Base-by-base conservation (phyloP, 345 rosid genomes). In the Brassica rapa region DNA sequence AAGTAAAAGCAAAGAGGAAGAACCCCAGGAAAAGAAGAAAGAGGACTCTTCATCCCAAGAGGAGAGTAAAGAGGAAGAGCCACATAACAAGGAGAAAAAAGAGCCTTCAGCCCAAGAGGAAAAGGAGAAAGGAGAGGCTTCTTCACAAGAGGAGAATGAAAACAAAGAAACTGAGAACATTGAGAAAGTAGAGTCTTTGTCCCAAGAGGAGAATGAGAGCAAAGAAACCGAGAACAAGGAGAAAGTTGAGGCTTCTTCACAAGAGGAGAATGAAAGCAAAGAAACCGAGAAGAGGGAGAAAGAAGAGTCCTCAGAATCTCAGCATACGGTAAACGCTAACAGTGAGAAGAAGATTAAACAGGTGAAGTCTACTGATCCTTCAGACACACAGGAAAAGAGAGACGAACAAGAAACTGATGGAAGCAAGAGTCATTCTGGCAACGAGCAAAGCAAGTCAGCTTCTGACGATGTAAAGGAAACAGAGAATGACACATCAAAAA, bases 341-440 rank as follows among this genome's bases (percentile, higher is more conserved):
- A 61, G 19, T 16, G 74, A 69, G 77, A 85, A 70, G 62, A 80
- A 68, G 30, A 75, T 37, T 73, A 74, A 84, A 64, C 78, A 75
- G 62, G 80, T 67, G 63, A 79, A 75, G 49, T 75, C 86, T 74
- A 69, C 61, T 59, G 77, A 77, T 63, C 70, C 86, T 72, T 61
- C 80, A 33, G 67, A 64, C 65, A 55, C 73, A 15, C 66, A 71
- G 41, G 81, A 80, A 84, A 83, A 81, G 56, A 56, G 49, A 21
- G 67, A 71, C 4, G 61, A 56, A 25, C 32, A 53, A 3, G 71
- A 78, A n/a, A 56, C 51, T 64, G 83, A 76, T 41, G 77, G 65
- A 56, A 80, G 76, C 76, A 81, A 80, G 80, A 86, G 79, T 30
- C 83, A 82, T 25, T 60, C 79, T 5, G 61, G 62, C 43, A 66